Percentiles rank a stretch among this genome's conserved stretches.
Evolutionary conservation across 2,329 filamentous ascomycete genomes (phyloP).

Genomic region (Ophiostoma australiae): DNA sequence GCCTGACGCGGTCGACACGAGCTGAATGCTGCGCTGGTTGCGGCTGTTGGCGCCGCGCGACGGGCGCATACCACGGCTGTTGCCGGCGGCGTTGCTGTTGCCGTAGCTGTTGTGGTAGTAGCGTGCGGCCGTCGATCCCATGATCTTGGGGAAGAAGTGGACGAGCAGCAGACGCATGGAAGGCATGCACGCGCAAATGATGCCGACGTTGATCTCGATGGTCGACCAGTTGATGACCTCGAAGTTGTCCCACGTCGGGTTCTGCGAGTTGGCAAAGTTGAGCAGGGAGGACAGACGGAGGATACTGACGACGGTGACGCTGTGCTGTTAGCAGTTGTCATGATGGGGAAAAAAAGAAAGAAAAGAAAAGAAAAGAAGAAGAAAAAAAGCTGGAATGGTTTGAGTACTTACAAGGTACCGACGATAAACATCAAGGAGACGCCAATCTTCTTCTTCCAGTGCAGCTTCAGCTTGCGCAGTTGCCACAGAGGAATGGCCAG

Average conservation of each 20-base stretch:
- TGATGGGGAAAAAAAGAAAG: not conserved
- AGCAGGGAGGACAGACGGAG: conserved; percentile 33
- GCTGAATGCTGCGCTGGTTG: conserved; percentile 19
- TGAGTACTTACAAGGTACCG: conserved; percentile 34
- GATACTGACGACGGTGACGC: conserved; percentile 35
- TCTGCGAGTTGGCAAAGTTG: conserved; percentile 31
- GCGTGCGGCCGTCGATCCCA: conserved; percentile 21
- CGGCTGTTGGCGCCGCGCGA: not conserved
- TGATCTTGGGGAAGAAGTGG: conserved; percentile 30
- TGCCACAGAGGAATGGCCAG: conserved; percentile 48
- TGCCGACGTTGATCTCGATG: conserved; percentile 36
- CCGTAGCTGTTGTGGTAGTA: conserved; percentile 22
- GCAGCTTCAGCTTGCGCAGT: conserved; percentile 38
- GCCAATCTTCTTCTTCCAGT: conserved; percentile 46
- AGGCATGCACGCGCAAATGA: conserved; percentile 37
- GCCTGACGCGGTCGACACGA: conserved; percentile 18
- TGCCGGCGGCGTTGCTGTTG: conserved; percentile 9
- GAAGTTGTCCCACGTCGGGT: conserved; percentile 35
- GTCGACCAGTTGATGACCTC: conserved; percentile 35
- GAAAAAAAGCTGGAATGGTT: conserved; percentile 26
- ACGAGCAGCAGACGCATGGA: conserved; percentile 32
- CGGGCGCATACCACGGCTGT: not conserved
- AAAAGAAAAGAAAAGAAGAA: not conserved
- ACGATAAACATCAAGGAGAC: conserved; percentile 46
- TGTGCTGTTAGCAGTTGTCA: not conserved